phyloP scores from a whole-genome alignment of 2,329 filamentous ascomycete genomes.

The Cryphonectria japonica region DNA sequence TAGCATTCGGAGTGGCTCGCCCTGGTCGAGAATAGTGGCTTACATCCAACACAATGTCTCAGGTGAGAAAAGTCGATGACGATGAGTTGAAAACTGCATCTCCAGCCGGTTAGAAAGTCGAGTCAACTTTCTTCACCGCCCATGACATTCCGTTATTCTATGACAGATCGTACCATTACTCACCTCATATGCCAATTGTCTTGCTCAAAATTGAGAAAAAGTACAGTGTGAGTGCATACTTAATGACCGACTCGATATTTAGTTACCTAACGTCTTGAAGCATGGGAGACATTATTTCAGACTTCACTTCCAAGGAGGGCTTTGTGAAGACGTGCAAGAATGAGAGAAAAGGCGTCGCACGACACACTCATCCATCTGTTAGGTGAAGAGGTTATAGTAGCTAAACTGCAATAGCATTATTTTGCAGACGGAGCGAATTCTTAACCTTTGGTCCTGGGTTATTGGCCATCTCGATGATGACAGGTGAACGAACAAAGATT shows the following conservation, averaged over 20 bases:
- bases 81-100: background rate
- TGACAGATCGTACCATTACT: background rate
- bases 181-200: background rate
- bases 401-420: background rate
- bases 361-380: background rate
- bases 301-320: background rate
- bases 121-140: background rate
- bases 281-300: background rate
- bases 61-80: background rate
- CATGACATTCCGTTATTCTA: background rate
- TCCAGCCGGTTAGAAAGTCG: background rate
- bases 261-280: background rate
- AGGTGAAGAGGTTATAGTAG: background rate
- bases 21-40: too few relatives aligned
- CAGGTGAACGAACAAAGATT: background rate
- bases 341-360: background rate
- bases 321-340: background rate
- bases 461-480: too few relatives aligned
- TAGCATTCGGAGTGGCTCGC: too few relatives aligned
- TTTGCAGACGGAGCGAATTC: background rate
- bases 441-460: background rate
- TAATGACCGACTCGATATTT: background rate
- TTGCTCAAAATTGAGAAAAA: background rate
- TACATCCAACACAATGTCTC: background rate
- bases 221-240: background rate